phyloP scores from a whole-genome alignment of 2,329 filamentous ascomycete species.

The Eutypa lata region DNA sequence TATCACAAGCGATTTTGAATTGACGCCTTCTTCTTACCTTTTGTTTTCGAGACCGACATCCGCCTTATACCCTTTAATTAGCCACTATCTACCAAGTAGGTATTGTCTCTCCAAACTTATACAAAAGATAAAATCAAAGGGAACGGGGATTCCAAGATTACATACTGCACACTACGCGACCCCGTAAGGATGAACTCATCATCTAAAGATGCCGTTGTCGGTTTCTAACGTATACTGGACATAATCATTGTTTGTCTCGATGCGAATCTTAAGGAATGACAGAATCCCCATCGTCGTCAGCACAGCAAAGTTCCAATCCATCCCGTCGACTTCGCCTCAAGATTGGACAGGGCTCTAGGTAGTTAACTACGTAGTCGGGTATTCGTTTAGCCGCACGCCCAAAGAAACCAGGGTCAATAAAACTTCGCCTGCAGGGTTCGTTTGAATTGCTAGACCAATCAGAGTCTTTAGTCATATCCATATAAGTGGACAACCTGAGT shows the following conservation, averaged over 20 bases:
- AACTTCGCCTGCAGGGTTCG: neutral
- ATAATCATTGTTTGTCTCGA: no score
- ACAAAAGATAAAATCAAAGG: no score
- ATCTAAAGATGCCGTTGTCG: neutral
- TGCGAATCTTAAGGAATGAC: neutral
- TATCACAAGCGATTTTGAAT: neutral
- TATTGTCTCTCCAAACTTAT: no score
- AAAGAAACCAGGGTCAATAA: neutral
- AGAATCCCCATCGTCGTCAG: neutral
- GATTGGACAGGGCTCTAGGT: no score
- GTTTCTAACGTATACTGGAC: neutral
- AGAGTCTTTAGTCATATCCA: neutral
- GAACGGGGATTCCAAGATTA: neutral
- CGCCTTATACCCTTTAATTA: neutral
- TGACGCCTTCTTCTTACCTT: conserved; percentile 26
- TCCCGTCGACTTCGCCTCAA: no score
- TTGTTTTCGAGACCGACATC: conserved; percentile 38
- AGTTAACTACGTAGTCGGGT: neutral
- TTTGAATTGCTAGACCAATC: neutral
- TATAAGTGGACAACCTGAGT: no score
- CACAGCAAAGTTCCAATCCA: no score
- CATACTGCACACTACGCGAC: neutral
- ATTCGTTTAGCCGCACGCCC: neutral
- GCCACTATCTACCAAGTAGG: neutral
- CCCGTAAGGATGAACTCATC: neutral